Conservation (phyloP, 2,329 filamentous ascomycete species). For the Xylariaceae sp. region DNA sequence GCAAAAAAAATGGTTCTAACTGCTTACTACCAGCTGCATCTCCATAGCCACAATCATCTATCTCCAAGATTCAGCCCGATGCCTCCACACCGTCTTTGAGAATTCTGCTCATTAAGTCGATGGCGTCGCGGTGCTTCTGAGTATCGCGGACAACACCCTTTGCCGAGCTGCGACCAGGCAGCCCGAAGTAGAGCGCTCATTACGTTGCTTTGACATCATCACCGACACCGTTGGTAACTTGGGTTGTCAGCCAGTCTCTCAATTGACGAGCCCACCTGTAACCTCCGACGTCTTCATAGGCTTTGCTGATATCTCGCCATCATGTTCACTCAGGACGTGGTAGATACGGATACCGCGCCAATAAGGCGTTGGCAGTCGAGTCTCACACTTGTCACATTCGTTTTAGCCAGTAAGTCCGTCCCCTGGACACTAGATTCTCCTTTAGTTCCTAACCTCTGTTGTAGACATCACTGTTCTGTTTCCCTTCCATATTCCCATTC, state of each 20-base stretch:
- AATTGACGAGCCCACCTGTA: neutral
- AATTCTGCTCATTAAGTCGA: neutral
- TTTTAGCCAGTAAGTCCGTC: slow-evolving; percentile 59
- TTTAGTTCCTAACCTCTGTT: slow-evolving; percentile 10
- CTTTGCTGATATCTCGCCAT: neutral
- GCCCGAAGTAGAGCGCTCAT: neutral
- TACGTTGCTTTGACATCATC: too few species aligned
- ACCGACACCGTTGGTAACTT: too few species aligned
- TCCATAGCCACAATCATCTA: slow-evolving; percentile 6
- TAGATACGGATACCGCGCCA: slow-evolving; percentile 42
- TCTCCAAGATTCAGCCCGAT: neutral
- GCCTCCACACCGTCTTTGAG: neutral
- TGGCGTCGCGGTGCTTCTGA: neutral
- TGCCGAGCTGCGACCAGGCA: neutral
- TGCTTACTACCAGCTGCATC: slow-evolving; percentile 1
- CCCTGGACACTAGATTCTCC: too few species aligned
- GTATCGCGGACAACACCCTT: neutral
- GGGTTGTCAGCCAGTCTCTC: neutral
- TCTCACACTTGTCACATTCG: slow-evolving; percentile 62
- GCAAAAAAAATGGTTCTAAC: neutral
- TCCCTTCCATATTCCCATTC: slow-evolving; percentile 60
- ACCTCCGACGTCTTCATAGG: neutral
- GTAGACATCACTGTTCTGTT: slow-evolving; percentile 66
- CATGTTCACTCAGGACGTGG: slow-evolving; percentile 3
- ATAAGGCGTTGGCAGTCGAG: slow-evolving; percentile 66